phyloP scores from a whole-genome alignment of 768 basidiomycete genomes.

The Boletus fagicola region DNA sequence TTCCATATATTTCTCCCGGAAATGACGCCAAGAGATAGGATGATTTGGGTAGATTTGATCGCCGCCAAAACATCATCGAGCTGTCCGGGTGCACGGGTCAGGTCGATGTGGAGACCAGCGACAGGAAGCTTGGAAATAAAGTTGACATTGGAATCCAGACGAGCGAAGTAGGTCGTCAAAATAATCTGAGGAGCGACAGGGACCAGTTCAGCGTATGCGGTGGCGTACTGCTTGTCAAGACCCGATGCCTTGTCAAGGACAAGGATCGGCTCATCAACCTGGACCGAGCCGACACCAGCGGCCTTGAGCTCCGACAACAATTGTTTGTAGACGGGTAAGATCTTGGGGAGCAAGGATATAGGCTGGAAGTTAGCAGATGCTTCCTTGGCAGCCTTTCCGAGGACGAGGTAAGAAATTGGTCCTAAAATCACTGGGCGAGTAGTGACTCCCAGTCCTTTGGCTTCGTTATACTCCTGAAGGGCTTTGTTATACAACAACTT shows the following conservation, averaged over 20 bases:
- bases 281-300: conserved; percentile 92
- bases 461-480: conserved; percentile 91
- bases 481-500: conserved; percentile 96
- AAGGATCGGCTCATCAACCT: conserved; percentile 95
- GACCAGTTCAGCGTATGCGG: conserved; percentile 78
- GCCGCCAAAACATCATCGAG: conserved; percentile 79
- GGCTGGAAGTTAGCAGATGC: conserved; percentile 84
- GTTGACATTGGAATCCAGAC: conserved; percentile 87
- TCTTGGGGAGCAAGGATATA: conserved; percentile 82
- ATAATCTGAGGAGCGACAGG: conserved; percentile 88
- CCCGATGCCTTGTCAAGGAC: conserved; percentile 81
- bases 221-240: conserved; percentile 75
- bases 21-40: conserved; percentile 91
- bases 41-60: conserved; percentile 75
- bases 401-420: conserved; percentile 90
- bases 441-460: conserved; percentile 79
- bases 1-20: conserved; percentile 99
- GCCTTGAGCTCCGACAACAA: conserved; percentile 88
- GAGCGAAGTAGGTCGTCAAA: conserved; percentile 95
- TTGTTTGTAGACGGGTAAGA: conserved; percentile 89
- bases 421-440: conserved; percentile 97
- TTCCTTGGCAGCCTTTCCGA: conserved; percentile 88
- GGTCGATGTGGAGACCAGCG: conserved; percentile 93
- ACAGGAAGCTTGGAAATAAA: conserved; percentile 91
- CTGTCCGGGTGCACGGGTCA: conserved; percentile 90